phyloP scores from a whole-genome alignment of 495 filamentous ascomycete species.

The Annulohypoxylon bovei region DNA sequence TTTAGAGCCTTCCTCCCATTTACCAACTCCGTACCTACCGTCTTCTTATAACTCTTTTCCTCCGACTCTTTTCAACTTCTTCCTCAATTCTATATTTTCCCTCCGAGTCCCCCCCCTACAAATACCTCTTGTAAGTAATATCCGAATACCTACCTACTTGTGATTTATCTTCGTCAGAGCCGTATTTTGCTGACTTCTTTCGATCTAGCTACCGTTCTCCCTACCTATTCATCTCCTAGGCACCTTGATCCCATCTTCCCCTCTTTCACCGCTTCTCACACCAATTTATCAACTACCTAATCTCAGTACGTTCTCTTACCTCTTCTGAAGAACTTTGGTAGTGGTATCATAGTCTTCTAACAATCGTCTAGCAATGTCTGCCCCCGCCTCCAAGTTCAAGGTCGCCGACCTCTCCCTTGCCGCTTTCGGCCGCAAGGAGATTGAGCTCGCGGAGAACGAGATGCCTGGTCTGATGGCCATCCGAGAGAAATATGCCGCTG shows the following conservation, averaged over 20 bases:
- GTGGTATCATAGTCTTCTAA: conserved; percentile 14
- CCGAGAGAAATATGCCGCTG: conserved; percentile 85
- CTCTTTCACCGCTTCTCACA: conserved; percentile 27
- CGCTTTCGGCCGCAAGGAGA: conserved; percentile 98
- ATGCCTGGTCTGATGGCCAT: conserved; percentile 98
- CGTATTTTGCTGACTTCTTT: conserved; percentile 16
- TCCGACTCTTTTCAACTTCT: conserved; percentile 24
- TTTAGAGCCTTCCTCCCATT: conserved; percentile 8
- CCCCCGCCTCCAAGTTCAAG: conserved; percentile 94
- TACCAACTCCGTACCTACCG: conserved; percentile 21
- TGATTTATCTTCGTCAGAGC: neutral
- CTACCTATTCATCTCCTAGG: conserved; percentile 19
- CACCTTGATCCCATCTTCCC: conserved; percentile 5
- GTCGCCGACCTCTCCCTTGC: conserved; percentile 97
- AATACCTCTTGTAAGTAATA: conserved; percentile 12
- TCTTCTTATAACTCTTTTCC: conserved; percentile 31
- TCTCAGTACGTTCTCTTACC: conserved; percentile 18
- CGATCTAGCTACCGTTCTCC: conserved; percentile 17
- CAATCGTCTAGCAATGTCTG: conserved; percentile 60
- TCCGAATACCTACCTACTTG: neutral
- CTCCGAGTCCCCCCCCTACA: conserved; percentile 13
- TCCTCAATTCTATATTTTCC: conserved; percentile 10
- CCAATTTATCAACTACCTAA: conserved; percentile 11
- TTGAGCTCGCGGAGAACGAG: conserved; percentile 98
- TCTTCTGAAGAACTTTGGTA: neutral